Conservation (phyloP, 225 moss, liverwort and hornwort species). For the Polytrichum commune region DNA sequence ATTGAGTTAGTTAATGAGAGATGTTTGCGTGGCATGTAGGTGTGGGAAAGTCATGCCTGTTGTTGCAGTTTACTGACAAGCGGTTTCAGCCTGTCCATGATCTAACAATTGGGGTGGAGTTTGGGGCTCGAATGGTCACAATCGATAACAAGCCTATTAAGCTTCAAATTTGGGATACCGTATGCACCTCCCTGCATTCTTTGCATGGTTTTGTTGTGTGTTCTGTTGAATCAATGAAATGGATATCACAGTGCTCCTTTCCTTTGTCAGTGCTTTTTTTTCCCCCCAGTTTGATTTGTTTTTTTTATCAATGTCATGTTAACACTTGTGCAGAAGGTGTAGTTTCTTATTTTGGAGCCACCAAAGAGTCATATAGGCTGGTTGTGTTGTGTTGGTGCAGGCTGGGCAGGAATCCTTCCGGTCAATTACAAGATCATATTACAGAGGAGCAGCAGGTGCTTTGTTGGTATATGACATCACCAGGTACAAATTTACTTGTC, state of each 20-base stretch:
- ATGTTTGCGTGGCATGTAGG: slow-evolving; percentile 37
- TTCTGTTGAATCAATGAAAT: too few species aligned
- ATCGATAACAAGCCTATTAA: slow-evolving; percentile 89
- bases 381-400: slow-evolving; percentile 31
- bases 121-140: slow-evolving; percentile 77
- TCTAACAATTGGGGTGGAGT: slow-evolving; percentile 80
- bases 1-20: neutral
- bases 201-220: too few species aligned
- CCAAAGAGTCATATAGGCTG: neutral
- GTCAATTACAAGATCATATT: slow-evolving; percentile 51
- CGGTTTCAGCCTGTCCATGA: slow-evolving; percentile 85
- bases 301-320: too few species aligned
- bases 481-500: slow-evolving; percentile 17
- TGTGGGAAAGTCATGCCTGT: slow-evolving; percentile 85
- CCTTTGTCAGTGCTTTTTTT: too few species aligned
- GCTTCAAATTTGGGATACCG: slow-evolving; percentile 96
- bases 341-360: too few species aligned
- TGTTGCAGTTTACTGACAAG: slow-evolving; percentile 80
- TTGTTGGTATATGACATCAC: slow-evolving; percentile 56
- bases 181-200: slow-evolving; percentile 16
- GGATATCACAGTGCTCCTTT: too few species aligned
- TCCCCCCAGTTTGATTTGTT: too few species aligned
- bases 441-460: slow-evolving; percentile 53
- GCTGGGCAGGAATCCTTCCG: slow-evolving; percentile 83
- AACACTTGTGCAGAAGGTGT: too few species aligned